Conservation (phyloP, 768 basidiomycete species). For the Phanerodontia chrysosporium region DNA sequence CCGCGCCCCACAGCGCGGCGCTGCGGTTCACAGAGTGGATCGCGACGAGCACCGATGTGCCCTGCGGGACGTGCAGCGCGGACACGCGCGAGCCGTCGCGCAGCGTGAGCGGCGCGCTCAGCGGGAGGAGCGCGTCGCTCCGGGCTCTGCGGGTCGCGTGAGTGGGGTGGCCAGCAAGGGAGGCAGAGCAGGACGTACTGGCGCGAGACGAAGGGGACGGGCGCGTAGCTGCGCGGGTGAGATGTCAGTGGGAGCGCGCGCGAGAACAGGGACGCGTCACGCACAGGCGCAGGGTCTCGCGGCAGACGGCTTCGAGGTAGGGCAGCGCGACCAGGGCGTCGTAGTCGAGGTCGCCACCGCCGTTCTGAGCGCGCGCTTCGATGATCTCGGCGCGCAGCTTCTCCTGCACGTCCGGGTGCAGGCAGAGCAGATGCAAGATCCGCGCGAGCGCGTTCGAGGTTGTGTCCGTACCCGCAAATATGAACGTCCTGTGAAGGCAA, state of each 20-base stretch:
- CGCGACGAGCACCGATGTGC: conserved; percentile 36
- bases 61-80: conserved; percentile 35
- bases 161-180: too few species aligned
- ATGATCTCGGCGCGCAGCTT: conserved; percentile 24
- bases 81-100: conserved; percentile 32
- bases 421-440: conserved; percentile 22
- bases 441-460: conserved; percentile 27
- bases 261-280: background rate
- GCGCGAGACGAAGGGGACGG: conserved; percentile 35
- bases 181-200: conserved; percentile 15
- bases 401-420: conserved; percentile 23
- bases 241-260: background rate
- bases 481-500: conserved; percentile 14
- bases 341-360: conserved; percentile 16
- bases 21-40: conserved; percentile 36
- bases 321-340: conserved; percentile 23
- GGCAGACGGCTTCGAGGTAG: conserved; percentile 26
- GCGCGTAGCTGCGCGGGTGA: conserved; percentile 32
- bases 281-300: conserved; percentile 23
- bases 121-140: conserved; percentile 35
- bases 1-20: conserved; percentile 42
- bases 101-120: conserved; percentile 34
- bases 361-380: conserved; percentile 5
- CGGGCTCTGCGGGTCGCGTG: background rate
- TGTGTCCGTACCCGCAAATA: conserved; percentile 25